phyloP scores from a whole-genome alignment of 1,284 basidiomycete species.

The Takashimella tepidaria region DNA sequence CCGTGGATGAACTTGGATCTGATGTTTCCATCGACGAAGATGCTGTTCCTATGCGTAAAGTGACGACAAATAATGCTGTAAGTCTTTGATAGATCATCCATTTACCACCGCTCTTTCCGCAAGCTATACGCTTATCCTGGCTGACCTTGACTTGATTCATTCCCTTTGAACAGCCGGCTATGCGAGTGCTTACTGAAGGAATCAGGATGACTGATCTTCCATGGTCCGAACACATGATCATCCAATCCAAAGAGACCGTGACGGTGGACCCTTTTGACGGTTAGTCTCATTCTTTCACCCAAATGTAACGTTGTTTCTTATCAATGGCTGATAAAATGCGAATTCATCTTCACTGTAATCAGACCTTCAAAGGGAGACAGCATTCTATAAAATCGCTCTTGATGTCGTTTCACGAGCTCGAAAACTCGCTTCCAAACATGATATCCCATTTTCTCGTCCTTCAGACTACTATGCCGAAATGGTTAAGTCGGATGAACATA shows the following conservation, averaged over 20 bases:
- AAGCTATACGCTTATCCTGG: not conserved
- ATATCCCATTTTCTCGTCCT: slow-evolving; percentile 85
- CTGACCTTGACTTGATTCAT: not conserved
- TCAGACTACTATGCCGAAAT: slow-evolving; percentile 97
- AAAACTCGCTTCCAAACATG: slow-evolving; percentile 62
- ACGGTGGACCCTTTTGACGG: slow-evolving; percentile 64
- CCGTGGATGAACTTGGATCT: slow-evolving; percentile 65
- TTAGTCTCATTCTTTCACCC: slow-evolving; percentile 8
- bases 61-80: slow-evolving; percentile 76
- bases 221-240: slow-evolving; percentile 78
- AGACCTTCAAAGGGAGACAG: slow-evolving; percentile 88
- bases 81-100: no score
- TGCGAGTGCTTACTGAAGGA: slow-evolving; percentile 71
- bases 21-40: slow-evolving; percentile 65
- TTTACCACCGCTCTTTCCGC: not conserved
- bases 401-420: slow-evolving; percentile 72
- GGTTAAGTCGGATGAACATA: slow-evolving; percentile 96
- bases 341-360: no score
- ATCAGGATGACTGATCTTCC: slow-evolving; percentile 71
- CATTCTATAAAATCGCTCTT: slow-evolving; percentile 95
- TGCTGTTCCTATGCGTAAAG: slow-evolving; percentile 68
- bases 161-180: slow-evolving; percentile 57
- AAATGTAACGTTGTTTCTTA: not conserved
- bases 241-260: slow-evolving; percentile 68
- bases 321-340: no score